Evolutionary conservation across 352 stramenopile species (phyloP).

Genomic region (Phytophthora pistaciae): DNA sequence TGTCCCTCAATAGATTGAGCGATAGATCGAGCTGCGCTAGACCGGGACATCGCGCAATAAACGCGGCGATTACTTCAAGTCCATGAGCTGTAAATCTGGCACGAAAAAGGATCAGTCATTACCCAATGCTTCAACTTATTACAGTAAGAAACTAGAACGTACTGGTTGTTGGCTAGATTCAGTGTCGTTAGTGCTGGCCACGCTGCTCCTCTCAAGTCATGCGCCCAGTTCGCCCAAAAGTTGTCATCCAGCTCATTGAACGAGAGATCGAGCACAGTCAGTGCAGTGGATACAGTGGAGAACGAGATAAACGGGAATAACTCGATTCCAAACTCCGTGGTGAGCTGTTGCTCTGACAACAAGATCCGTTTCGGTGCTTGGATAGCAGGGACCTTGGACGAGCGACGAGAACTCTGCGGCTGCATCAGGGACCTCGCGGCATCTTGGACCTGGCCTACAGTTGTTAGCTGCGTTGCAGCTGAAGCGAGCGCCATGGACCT

Average conservation of each 20-base stretch:
- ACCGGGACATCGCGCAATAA: slow-evolving; percentile 41
- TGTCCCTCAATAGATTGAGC: slow-evolving; percentile 42
- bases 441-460: slow-evolving; percentile 18
- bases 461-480: slow-evolving; percentile 11
- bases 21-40: slow-evolving; percentile 61
- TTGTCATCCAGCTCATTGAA: slow-evolving; percentile 58
- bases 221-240: slow-evolving; percentile 38
- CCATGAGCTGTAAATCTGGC: slow-evolving; percentile 40
- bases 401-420: slow-evolving; percentile 6
- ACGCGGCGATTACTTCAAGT: slow-evolving; percentile 19
- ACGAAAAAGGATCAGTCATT: neutral
- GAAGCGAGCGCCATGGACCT: neutral
- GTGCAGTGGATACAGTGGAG: slow-evolving; percentile 5
- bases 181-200: slow-evolving; percentile 45
- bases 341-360: slow-evolving; percentile 32
- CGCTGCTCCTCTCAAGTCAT: slow-evolving; percentile 8
- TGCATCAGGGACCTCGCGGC: slow-evolving; percentile 17
- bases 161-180: slow-evolving; percentile 67
- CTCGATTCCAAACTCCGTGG: slow-evolving; percentile 20
- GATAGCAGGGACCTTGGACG: neutral
- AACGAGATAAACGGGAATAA: slow-evolving; percentile 29
- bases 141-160: slow-evolving; percentile 5
- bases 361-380: slow-evolving; percentile 29
- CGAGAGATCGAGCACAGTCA: slow-evolving; percentile 54
- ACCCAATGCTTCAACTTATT: neutral